Base-by-base conservation (phyloP, 306 rosid species). In the Lathyrus sativus region DNA sequence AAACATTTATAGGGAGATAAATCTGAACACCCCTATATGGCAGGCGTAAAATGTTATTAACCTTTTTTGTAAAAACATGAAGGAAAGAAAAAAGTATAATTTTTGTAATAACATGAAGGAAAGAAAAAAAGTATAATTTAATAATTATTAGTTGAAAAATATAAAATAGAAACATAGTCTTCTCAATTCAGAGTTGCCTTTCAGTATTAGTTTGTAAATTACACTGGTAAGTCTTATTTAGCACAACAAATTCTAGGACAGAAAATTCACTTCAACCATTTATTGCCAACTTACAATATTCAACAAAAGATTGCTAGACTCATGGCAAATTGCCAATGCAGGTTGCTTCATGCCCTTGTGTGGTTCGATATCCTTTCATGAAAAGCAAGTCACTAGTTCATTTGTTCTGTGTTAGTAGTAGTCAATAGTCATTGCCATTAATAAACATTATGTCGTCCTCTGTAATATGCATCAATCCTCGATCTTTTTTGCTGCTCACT, bases 391-490 rank as follows among this genome's bases (percentile, higher is more conserved):
- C 49, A 62, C 11, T 9, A 44, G 45, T 49, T 42, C 37, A 51
- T 67, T 29, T 33, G 56, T 39, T 66, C 57, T 8, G 38, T 2
- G 42, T 62, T 61, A 82, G 38, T 61, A 82, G 38, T 29, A 2
- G 9, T 29, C 62, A 56, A 56, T 24, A 54, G 17, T 78, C 75
- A 17, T 44, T 55, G 63, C 72, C 49, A 68, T 45, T 45, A 18
- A 88, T 42, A 74, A 43, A 45, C 83, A 75, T 59, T 48, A 89
- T 76, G 81, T 92, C 92, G 68, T 84, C 92, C 71, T 87, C 88
- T 49, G 84, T 58, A 67, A 87, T 89, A 9, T 89, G 77, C 95
- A 85, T 87, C 69, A 58, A 83, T 54, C 96, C 96, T 17, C 85
- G 63, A 41, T 87, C 90, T 72, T 70, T 84, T 80, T 73, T 81